Conservation (phyloP, 306 rosid genomes). For the Cajanus cajan region DNA sequence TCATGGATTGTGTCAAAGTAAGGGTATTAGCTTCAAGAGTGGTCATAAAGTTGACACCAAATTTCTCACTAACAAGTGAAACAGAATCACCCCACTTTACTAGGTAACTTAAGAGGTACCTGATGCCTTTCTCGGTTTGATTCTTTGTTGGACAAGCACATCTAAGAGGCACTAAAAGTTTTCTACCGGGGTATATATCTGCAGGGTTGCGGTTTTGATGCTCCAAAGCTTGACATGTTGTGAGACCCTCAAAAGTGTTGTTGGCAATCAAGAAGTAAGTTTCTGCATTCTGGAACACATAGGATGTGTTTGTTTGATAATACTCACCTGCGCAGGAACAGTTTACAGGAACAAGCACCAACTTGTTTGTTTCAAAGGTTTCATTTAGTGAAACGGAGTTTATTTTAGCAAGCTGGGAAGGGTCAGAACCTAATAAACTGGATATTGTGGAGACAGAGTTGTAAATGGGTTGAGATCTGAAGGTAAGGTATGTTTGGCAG, state of each 20-base stretch:
- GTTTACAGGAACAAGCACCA: slow-evolving; percentile 67
- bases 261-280: slow-evolving; percentile 39
- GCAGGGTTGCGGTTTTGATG: slow-evolving; percentile 38
- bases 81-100: slow-evolving; percentile 45
- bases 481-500: slow-evolving; percentile 81
- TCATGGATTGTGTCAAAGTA: slow-evolving; percentile 11
- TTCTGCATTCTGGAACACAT: slow-evolving; percentile 37
- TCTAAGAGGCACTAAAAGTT: slow-evolving; percentile 68
- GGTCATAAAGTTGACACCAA: slow-evolving; percentile 29
- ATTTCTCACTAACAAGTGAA: slow-evolving; percentile 34
- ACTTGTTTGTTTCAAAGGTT: slow-evolving; percentile 48
- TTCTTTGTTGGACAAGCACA: slow-evolving; percentile 91
- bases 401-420: slow-evolving; percentile 49
- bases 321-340: slow-evolving; percentile 75
- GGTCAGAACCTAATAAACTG: slow-evolving; percentile 51
- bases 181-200: slow-evolving; percentile 36
- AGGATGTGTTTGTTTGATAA: slow-evolving; percentile 65
- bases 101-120: slow-evolving; percentile 59
- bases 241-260: slow-evolving; percentile 66
- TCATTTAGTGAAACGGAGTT: slow-evolving; percentile 49
- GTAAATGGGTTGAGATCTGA: slow-evolving; percentile 68
- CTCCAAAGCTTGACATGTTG: slow-evolving; percentile 73
- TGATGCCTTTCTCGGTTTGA: slow-evolving; percentile 55
- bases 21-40: slow-evolving; percentile 66
- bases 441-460: slow-evolving; percentile 65